Evolutionary conservation across 2,329 filamentous ascomycete genomes (phyloP), one percentile per base, ranked within the genome.

Genomic region (Botrytis tulipae): DNA sequence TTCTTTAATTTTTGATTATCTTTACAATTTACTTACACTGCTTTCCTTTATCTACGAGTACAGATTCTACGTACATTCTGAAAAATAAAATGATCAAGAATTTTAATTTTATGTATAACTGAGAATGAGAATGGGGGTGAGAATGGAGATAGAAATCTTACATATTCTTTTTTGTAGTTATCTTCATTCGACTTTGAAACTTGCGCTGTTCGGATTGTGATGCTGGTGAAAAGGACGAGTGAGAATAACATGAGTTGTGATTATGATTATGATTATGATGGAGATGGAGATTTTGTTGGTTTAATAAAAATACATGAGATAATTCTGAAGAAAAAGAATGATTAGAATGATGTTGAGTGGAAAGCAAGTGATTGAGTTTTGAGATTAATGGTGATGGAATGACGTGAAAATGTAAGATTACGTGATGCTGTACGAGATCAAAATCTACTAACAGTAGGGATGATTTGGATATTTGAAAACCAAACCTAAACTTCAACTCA

Each of bases 1-100:
- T 6, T 54, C 48, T n/a, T 16, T 37, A 37, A n/a, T 8, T 3
- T 54, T 16, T 54, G 2, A 12, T 14, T 25, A n/a, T 12, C 4
- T 2, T n/a, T n/a, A n/a, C 1, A n/a, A 12, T n/a, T 4, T n/a
- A 48, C 22, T 14, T 1, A 22, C 22, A 46, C 44, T 10, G 0
- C 10, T n/a, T n/a, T 14, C 25, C 22, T n/a, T 10, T 29, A 8
- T 0, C 14, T 54, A 29, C 14, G 6, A 54, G 7, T 54, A 3
- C 2, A 54, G 16, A 54, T 54, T 54, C 14, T 4, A 18, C 18
- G 2, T 8, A 9, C 6, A 1, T 54, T 6, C 3, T 5, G 14
- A 29, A 29, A 8, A 9, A 0, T 18, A 8, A 3, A 29, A 18
- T 18, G 1, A n/a, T 54, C 2, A 12, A 51, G 12, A 5, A 37